Evolutionary conservation across 176 grass and related monocot genomes (phyloP), one percentile per base, ranked within the genome.

Genomic region (Aegilops bicornis): DNA sequence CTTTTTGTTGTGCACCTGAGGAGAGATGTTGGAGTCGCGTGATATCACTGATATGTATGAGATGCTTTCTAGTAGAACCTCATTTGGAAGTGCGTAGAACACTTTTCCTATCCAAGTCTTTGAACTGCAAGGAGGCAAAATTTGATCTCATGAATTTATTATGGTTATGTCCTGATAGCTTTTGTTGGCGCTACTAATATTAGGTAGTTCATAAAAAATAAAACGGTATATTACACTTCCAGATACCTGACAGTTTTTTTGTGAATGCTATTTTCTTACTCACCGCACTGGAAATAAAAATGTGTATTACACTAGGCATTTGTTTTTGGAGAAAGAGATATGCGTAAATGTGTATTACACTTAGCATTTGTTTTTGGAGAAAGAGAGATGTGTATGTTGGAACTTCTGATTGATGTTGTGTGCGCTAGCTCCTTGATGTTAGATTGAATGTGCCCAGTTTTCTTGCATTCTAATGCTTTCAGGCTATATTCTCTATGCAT

Each of bases 391-490:
- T 79, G 29, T 11, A 54, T 36, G 29, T 36, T 45, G 30, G 5
- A 64, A 70, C 5, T 56, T 66, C 73, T 39, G 8, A 74, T 76
- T 75, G 45, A 58, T 59, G 32, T 89, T 76, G 25, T 73, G 19
- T 36, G 23, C 19, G 42, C 13, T 31, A 30, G 42, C 16, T 73
- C 29, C 29, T 79, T 35, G 73, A 73, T 40, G 31, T 52, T 79
- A 30, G 3, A 56, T 73, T 89, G 31, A 65, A 8, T 16, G 63
- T 17, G 29, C 52, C 59, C 36, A 52, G 29, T 67, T 70, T 64
- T 82, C 52, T 22, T 76, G 40, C 69, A 7, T 27, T 54, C 1
- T 71, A 39, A 23, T 72, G 39, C 64, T 76, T 79, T 63, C 70
- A 31, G 6, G 3, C 31, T 24, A 59, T 69, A 68, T 63, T 13